Base-by-base conservation (phyloP, 257 asterid genomes). In the Scutellaria baicalensis region DNA sequence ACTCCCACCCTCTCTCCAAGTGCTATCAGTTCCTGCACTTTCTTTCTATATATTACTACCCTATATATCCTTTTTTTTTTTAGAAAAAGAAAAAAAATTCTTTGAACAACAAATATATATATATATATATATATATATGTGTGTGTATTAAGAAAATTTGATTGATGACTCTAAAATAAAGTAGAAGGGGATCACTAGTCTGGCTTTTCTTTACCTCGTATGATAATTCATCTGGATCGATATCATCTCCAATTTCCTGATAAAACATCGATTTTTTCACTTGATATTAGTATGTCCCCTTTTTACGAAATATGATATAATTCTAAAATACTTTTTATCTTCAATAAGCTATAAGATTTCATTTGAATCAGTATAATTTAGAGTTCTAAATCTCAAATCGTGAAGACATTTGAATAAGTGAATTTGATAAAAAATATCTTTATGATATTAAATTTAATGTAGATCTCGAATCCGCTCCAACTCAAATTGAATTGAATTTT, bases 1-100 rank as follows among this genome's bases (percentile, higher is more conserved):
- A 80, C 84, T 56, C 93, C 93, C 48, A 86, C 88, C 72, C 59
- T 82, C 69, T 86, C 93, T 50, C 93, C 93, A 20, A 86, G 76
- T n/a, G 88, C 93, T 52, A 86, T 70, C 73, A 86, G 74, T 64
- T 86, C 93, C 93, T 86, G 75, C n/a, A n/a, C n/a, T 23, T 58
- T 43, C 16, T 52, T 64, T 47, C 8, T 23, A 62, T n/a, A n/a
- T n/a, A n/a, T n/a, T n/a, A n/a, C n/a, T 17, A 33, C 10, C 6
- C n/a, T 13, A 33, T 13, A 0, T 6, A 16, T 17, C 2, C 6
- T 0, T 55, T 55, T 67, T 35, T 35, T 38, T 38, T 52, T n/a
- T n/a, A n/a, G n/a, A n/a, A n/a, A n/a, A n/a, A n/a, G n/a, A n/a
- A n/a, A n/a, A n/a, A n/a, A n/a, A n/a, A n/a, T n/a, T 64, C 3